A percentile compares a stretch with the other conserved stretches of the same genome.
phyloP scores from a whole-genome alignment of 2,329 filamentous ascomycete species.

The Knoxdaviesia proteae region DNA sequence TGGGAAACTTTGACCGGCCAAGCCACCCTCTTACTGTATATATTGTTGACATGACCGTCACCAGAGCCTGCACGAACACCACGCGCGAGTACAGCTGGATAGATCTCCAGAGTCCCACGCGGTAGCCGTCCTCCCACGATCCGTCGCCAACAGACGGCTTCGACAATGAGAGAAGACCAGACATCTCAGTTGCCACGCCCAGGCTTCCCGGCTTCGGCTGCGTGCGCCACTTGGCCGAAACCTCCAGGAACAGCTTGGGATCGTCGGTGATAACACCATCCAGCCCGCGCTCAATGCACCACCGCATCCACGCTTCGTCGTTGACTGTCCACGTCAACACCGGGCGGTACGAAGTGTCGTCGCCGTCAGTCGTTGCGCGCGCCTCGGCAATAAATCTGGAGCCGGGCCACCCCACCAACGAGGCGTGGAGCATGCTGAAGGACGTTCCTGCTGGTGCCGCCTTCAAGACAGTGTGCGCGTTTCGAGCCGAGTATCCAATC shows the following conservation, averaged over 20 bases:
- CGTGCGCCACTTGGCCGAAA: conserved; percentile 21
- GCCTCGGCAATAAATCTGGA: conserved; percentile 42
- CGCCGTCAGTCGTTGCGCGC: conserved; percentile 6
- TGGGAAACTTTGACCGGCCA: too few relatives aligned
- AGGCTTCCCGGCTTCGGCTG: neutral
- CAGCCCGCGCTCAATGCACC: conserved; percentile 39
- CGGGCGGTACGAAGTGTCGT: conserved; percentile 26
- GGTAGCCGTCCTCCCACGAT: too few relatives aligned
- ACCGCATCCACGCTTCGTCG: conserved; percentile 56
- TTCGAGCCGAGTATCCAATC: conserved; percentile 44
- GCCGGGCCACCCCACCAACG: conserved; percentile 40
- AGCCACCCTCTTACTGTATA: too few relatives aligned
- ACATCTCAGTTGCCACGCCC: neutral
- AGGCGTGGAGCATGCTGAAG: conserved; percentile 64
- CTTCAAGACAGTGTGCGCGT: conserved; percentile 46
- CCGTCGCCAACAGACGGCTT: too few relatives aligned
- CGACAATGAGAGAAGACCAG: too few relatives aligned
- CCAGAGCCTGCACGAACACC: too few relatives aligned
- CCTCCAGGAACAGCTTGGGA: conserved; percentile 43
- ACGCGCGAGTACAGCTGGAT: too few relatives aligned
- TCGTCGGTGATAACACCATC: conserved; percentile 81
- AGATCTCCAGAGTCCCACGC: too few relatives aligned
- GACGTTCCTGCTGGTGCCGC: conserved; percentile 29
- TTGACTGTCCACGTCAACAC: conserved; percentile 82
- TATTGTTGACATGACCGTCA: too few relatives aligned